Evolutionary conservation across 352 stramenopile species (phyloP).

Genomic region (Globisporangium irregulare): DNA sequence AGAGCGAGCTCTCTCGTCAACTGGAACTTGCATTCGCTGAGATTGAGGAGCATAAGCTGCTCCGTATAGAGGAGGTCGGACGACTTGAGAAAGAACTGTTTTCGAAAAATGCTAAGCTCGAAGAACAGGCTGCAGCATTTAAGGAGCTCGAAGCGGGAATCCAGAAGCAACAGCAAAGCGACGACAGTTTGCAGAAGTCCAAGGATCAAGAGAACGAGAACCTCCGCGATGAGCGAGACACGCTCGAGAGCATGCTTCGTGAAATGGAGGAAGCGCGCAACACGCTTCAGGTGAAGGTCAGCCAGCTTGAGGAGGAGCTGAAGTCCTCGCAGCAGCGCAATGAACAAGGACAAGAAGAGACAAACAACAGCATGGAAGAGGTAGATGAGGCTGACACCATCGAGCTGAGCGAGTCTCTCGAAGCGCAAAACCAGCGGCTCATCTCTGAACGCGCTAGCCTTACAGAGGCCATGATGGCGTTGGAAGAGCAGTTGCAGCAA

Average conservation of each 20-base stretch:
- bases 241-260: conserved; percentile 7
- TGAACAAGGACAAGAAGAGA: background rate
- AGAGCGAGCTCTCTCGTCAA: conserved; percentile 24
- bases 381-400: background rate
- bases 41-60: conserved; percentile 27
- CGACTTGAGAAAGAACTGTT: conserved; percentile 27
- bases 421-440: conserved; percentile 22
- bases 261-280: conserved; percentile 13
- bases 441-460: conserved; percentile 20
- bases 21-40: conserved; percentile 30
- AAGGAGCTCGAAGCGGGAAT: background rate
- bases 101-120: conserved; percentile 13
- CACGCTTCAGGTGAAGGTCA: background rate
- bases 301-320: conserved; percentile 12
- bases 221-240: conserved; percentile 8
- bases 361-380: background rate
- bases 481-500: conserved; percentile 36
- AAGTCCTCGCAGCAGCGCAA: conserved; percentile 3
- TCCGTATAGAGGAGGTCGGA: conserved; percentile 26
- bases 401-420: background rate
- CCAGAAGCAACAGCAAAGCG: background rate
- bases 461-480: conserved; percentile 28
- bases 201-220: conserved; percentile 2
- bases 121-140: conserved; percentile 11
- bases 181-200: background rate